These are phyloP conservation scores for Aspergillus terreus DNA, from an alignment of 2,329 filamentous ascomycete species.

Conservation along the genomic window DNA sequence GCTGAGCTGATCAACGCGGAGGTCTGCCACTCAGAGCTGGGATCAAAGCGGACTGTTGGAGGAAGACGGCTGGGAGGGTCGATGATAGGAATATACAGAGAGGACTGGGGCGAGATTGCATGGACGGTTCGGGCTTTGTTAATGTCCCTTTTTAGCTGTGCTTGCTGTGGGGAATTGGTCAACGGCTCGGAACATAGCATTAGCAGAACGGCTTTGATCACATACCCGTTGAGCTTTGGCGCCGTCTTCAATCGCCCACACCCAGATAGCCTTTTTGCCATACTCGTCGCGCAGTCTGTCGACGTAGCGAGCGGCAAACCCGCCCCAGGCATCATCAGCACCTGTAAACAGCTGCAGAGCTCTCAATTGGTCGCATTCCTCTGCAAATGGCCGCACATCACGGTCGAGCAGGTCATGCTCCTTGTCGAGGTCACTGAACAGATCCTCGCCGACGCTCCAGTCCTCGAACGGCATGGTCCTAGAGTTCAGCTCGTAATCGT, in stretches of 20 bases:
- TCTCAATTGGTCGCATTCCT: slow-evolving; percentile 91
- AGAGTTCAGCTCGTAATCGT: slow-evolving; percentile 81
- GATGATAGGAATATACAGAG: slow-evolving; percentile 72
- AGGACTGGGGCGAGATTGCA: slow-evolving; percentile 66
- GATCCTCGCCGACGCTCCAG: slow-evolving; percentile 68
- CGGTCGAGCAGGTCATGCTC: slow-evolving; percentile 85
- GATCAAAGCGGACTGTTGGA: slow-evolving; percentile 57
- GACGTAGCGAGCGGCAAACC: slow-evolving; percentile 68
- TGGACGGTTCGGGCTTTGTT: slow-evolving; percentile 73
- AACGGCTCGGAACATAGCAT: background rate
- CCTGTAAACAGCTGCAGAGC: slow-evolving; percentile 74
- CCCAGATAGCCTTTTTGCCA: slow-evolving; percentile 80
- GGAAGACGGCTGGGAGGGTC: slow-evolving; percentile 58
- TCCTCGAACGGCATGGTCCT: slow-evolving; percentile 77
- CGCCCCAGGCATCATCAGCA: slow-evolving; percentile 76
- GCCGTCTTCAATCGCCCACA: slow-evolving; percentile 75
- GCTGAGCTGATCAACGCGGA: slow-evolving; percentile 73
- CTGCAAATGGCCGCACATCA: slow-evolving; percentile 82
- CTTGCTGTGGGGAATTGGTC: slow-evolving; percentile 37
- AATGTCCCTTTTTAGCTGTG: slow-evolving; percentile 61
- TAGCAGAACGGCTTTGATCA: background rate
- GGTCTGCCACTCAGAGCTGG: slow-evolving; percentile 70
- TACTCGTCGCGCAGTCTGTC: slow-evolving; percentile 85
- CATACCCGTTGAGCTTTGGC: slow-evolving; percentile 53
- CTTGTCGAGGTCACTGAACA: slow-evolving; percentile 69